Conservation (phyloP, 305 asterid genomes). For the Rubia peregrina region DNA sequence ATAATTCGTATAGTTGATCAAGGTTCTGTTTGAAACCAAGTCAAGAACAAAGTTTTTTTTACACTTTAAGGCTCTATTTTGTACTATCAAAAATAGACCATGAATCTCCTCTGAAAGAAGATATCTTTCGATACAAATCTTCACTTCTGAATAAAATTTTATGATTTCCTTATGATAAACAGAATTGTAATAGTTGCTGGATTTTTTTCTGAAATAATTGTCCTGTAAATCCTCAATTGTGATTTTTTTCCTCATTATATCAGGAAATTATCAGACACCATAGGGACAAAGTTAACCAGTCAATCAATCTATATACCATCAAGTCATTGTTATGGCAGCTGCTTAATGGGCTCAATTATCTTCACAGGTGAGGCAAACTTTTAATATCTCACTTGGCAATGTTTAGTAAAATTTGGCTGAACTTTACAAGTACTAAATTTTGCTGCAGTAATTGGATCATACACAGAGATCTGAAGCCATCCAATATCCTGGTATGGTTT, state of each 20-base stretch:
- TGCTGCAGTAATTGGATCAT: constrained; percentile 93
- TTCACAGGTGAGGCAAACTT: constrained; percentile 62
- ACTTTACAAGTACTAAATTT: constrained; percentile 1
- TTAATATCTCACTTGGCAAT: constrained; percentile 11
- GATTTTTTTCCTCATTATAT: constrained; percentile 3
- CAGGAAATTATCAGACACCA: constrained; percentile 97
- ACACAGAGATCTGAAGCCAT: constrained; percentile 97
- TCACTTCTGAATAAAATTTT: background rate
- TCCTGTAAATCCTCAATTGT: background rate
- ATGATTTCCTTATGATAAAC: background rate
- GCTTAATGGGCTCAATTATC: constrained; percentile 93
- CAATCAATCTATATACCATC: constrained; percentile 68
- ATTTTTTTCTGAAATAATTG: background rate
- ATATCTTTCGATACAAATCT: background rate
- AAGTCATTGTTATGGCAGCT: constrained; percentile 98
- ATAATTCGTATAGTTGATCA: background rate
- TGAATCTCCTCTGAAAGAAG: background rate
- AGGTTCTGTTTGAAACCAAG: background rate
- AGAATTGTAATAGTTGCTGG: background rate
- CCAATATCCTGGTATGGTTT: constrained; percentile 76
- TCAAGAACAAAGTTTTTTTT: background rate
- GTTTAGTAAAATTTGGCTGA: background rate
- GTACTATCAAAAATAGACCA: background rate
- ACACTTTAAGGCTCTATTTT: background rate
- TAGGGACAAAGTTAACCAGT: constrained; percentile 93